Conservation (phyloP, 345 rosid species). For the Eucalyptus leucophloia region DNA sequence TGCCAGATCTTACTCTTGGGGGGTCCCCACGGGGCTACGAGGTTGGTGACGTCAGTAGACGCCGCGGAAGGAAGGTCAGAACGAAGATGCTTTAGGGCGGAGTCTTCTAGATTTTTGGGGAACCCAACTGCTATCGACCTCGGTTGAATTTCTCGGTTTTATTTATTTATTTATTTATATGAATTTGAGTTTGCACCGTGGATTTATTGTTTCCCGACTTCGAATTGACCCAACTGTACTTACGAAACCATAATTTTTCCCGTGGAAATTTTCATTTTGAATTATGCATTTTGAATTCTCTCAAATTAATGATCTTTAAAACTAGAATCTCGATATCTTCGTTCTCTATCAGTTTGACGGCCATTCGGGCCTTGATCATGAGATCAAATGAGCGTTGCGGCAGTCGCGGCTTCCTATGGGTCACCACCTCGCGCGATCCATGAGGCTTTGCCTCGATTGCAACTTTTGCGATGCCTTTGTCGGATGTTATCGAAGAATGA, state of each 20-base stretch:
- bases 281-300: background rate
- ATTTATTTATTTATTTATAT: rapidly evolving
- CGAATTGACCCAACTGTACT: background rate
- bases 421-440: background rate
- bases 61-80: background rate
- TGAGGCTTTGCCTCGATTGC: background rate
- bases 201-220: background rate
- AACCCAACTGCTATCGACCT: background rate
- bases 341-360: background rate
- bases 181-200: background rate
- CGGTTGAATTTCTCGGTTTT: background rate
- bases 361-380: background rate
- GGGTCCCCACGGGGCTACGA: background rate
- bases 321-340: background rate
- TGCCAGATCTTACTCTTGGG: background rate
- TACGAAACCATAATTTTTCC: background rate
- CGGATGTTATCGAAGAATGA: background rate
- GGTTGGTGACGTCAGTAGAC: background rate
- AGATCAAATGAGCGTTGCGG: background rate
- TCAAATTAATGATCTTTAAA: background rate
- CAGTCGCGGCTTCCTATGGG: background rate
- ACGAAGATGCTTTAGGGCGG: background rate
- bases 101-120: background rate
- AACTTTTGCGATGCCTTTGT: background rate
- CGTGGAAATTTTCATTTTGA: no score